Evolutionary conservation across 768 basidiomycete genomes (phyloP).

Genomic region (Scleroderma bovista): DNA sequence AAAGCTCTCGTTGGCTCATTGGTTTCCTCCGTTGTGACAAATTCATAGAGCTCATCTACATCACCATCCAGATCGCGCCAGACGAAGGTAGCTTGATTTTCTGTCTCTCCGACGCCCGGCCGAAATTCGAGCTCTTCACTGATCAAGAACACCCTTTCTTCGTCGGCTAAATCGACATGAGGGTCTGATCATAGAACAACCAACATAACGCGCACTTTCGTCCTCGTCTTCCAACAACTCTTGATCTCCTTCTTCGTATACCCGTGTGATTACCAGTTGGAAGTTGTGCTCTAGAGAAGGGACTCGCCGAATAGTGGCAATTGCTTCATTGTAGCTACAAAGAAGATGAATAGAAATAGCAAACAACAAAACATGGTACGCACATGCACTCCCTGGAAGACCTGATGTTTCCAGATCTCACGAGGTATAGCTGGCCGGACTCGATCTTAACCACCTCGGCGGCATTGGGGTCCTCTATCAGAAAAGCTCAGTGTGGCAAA

Average conservation of each 20-base stretch:
- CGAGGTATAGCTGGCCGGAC: slow-evolving; percentile 84
- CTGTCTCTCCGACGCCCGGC: slow-evolving; percentile 59
- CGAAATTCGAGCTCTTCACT: slow-evolving; percentile 88
- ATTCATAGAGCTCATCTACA: slow-evolving; percentile 91
- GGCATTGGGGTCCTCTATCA: slow-evolving; percentile 85
- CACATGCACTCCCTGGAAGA: slow-evolving; percentile 97
- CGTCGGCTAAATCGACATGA: slow-evolving; percentile 59
- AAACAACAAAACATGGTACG: slow-evolving; percentile 22
- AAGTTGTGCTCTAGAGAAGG: slow-evolving; percentile 73
- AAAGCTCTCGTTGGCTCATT: slow-evolving; percentile 74
- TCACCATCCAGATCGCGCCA: slow-evolving; percentile 94
- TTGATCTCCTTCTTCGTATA: slow-evolving; percentile 96
- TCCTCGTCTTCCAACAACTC: slow-evolving; percentile 92
- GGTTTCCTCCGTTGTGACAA: slow-evolving; percentile 74
- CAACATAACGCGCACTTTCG: slow-evolving; percentile 51
- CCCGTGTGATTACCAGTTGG: slow-evolving; percentile 92
- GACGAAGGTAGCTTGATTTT: slow-evolving; percentile 75
- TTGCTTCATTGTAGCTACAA: slow-evolving; percentile 88
- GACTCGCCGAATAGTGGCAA: slow-evolving; percentile 86
- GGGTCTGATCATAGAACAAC: slow-evolving; percentile 2
- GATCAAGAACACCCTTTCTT: slow-evolving; percentile 89
- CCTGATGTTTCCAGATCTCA: slow-evolving; percentile 86
- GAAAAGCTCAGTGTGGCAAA: slow-evolving; percentile 20
- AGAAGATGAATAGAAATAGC: not conserved
- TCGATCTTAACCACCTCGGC: slow-evolving; percentile 94